Percentiles rank a stretch among this genome's conserved stretches.
These are phyloP conservation scores for Trebouxia sp. DNA, from an alignment of 139 green algal genomes.

Conservation along the genomic window DNA sequence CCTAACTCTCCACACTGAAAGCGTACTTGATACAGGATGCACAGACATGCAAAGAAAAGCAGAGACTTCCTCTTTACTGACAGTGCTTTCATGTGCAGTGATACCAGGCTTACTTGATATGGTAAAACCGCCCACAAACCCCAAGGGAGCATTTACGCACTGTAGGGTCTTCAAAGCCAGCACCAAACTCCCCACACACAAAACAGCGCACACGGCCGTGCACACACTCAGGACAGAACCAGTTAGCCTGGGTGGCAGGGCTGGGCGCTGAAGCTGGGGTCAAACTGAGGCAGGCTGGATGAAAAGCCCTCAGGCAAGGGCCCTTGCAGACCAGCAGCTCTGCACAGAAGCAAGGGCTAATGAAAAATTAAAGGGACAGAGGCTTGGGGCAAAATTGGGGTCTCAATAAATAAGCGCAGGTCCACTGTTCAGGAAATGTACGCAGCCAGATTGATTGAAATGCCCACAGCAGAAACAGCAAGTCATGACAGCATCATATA, in stretches of 20 bases:
- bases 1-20: too few relatives aligned
- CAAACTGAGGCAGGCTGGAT: conserved; percentile 19
- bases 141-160: conserved; percentile 37
- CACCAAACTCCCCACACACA: conserved; percentile 35
- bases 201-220: conserved; percentile 34
- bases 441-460: too few relatives aligned
- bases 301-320: conserved; percentile 34
- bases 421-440: too few relatives aligned
- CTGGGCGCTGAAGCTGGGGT: background rate
- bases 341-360: background rate
- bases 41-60: too few relatives aligned
- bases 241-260: background rate
- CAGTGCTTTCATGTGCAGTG: too few relatives aligned
- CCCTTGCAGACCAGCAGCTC: conserved; percentile 28
- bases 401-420: too few relatives aligned
- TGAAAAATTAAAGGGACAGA: too few relatives aligned
- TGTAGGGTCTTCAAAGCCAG: conserved; percentile 14
- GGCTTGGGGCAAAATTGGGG: too few relatives aligned
- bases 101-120: conserved; percentile 29
- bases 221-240: conserved; percentile 40
- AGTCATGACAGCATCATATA: background rate
- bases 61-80: too few relatives aligned
- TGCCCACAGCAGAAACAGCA: background rate
- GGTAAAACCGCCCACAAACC: conserved; percentile 37
- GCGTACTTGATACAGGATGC: too few relatives aligned